Conservation (phyloP, 495 filamentous ascomycete genomes). For the Aspergillus mulundensis region DNA sequence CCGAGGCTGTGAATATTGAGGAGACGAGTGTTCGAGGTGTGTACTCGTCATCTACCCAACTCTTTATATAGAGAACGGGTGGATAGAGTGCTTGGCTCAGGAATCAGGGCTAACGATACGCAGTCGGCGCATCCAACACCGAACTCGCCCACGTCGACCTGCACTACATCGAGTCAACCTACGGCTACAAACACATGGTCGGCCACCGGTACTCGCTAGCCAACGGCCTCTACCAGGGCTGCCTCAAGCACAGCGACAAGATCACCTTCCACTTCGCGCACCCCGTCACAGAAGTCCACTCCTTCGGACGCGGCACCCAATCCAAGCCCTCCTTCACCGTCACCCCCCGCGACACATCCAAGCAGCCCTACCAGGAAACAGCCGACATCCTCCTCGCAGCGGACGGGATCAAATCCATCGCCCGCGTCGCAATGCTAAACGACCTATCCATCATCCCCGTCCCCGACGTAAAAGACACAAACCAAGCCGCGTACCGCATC, state of each 20-base stretch:
- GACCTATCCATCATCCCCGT: constrained; percentile 49
- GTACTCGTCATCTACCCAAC: constrained; percentile 2
- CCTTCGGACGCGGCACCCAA: constrained; percentile 43
- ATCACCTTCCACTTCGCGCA: constrained; percentile 70
- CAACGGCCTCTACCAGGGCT: constrained; percentile 61
- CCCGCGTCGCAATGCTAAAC: constrained; percentile 59
- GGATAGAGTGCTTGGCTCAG: background rate
- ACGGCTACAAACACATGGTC: constrained; percentile 72
- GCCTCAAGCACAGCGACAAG: constrained; percentile 51
- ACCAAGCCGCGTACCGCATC: constrained; percentile 81
- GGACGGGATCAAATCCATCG: constrained; percentile 69
- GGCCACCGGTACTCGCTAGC: constrained; percentile 75
- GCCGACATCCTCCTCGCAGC: constrained; percentile 68
- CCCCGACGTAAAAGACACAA: constrained; percentile 62
- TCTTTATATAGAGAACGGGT: background rate
- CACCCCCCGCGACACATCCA: constrained; percentile 49
- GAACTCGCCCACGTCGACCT: constrained; percentile 69
- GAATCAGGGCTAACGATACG: background rate
- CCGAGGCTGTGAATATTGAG: constrained; percentile 53
- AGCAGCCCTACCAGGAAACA: constrained; percentile 47
- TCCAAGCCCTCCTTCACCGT: constrained; percentile 54
- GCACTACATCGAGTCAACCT: constrained; percentile 60
- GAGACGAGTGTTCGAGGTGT: constrained; percentile 52
- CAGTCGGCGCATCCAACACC: constrained; percentile 62
- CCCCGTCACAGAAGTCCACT: constrained; percentile 47